Evolutionary conservation across 2,329 filamentous ascomycete species (phyloP).

Genomic region (Alternaria postmessia): DNA sequence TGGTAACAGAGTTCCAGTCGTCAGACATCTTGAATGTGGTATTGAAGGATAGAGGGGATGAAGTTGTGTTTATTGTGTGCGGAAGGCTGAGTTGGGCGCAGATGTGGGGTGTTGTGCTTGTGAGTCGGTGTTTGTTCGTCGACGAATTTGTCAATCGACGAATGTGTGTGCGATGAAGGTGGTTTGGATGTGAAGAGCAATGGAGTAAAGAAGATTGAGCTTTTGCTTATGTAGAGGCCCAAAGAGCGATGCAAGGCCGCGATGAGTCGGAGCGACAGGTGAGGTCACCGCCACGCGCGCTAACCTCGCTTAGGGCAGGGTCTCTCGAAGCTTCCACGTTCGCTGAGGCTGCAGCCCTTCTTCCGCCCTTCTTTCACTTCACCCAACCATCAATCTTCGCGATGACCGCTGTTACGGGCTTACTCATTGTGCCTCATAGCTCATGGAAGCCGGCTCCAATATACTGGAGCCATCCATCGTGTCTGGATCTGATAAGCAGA

Average conservation of each 20-base stretch:
- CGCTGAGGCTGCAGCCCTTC: constrained; percentile 21
- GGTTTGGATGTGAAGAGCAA: constrained; percentile 10
- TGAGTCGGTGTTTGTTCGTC: constrained; percentile 14
- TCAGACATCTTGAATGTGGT: constrained; percentile 64
- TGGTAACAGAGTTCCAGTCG: constrained; percentile 89
- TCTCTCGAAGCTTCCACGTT: constrained; percentile 31
- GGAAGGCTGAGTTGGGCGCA: constrained; percentile 17
- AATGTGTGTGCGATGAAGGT: not conserved
- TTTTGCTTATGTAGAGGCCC: constrained; percentile 24
- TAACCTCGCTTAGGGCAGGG: constrained; percentile 23
- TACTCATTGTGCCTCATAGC: constrained; percentile 3
- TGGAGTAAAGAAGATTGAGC: constrained; percentile 7
- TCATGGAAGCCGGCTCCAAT: not conserved
- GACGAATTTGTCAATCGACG: constrained; percentile 17
- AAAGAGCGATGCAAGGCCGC: constrained; percentile 19
- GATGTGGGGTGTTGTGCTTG: constrained; percentile 21
- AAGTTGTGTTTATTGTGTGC: constrained; percentile 16
- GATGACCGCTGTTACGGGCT: constrained; percentile 14
- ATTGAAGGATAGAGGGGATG: constrained; percentile 4
- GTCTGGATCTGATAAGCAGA: not conserved
- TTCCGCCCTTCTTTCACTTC: constrained; percentile 16
- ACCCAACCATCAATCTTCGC: constrained; percentile 4
- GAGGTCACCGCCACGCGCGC: constrained; percentile 34
- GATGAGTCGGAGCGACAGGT: constrained; percentile 30
- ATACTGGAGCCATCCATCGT: not conserved